Evolutionary conservation across 176 grass and related monocot species (phyloP).

Genomic region (Tuctoria greenei): DNA sequence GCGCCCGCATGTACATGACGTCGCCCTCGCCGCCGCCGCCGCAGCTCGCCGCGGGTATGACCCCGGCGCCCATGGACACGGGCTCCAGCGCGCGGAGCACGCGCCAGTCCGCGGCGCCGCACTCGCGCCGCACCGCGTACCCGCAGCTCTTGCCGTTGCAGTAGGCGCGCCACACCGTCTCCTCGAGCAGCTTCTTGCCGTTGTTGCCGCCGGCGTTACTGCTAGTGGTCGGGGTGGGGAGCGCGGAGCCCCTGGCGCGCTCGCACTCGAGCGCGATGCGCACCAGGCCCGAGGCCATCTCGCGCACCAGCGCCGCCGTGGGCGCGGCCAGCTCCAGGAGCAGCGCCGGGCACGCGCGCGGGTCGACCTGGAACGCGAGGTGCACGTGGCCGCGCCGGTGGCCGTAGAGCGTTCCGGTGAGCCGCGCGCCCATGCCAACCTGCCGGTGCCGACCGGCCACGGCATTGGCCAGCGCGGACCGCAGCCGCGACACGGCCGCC

Average conservation of each 20-base stretch:
- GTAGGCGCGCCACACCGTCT: conserved; percentile 82
- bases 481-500: conserved; percentile 49
- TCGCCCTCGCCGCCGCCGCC: conserved; percentile 63
- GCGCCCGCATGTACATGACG: conserved; percentile 97
- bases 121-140: conserved; percentile 79
- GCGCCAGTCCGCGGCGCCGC: conserved; percentile 58
- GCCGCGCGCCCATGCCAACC: conserved; percentile 58
- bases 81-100: conserved; percentile 79
- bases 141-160: conserved; percentile 87
- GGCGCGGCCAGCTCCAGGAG: conserved; percentile 75
- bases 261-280: conserved; percentile 85
- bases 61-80: conserved; percentile 85
- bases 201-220: too few relatives aligned
- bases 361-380: conserved; percentile 73
- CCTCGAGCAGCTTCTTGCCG: conserved; percentile 61
- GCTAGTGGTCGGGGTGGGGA: too few relatives aligned
- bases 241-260: conserved; percentile 38
- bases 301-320: conserved; percentile 65
- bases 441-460: conserved; percentile 52
- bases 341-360: conserved; percentile 61
- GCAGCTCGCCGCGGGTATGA: conserved; percentile 62
- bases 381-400: conserved; percentile 68
- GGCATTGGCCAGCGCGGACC: conserved; percentile 47
- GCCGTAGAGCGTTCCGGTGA: conserved; percentile 75
- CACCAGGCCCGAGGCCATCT: conserved; percentile 90